A percentile compares a stretch with the other conserved stretches of the same genome.
Conservation (phyloP, 2,329 filamentous ascomycete species). For the Penicillium oxalicum region DNA sequence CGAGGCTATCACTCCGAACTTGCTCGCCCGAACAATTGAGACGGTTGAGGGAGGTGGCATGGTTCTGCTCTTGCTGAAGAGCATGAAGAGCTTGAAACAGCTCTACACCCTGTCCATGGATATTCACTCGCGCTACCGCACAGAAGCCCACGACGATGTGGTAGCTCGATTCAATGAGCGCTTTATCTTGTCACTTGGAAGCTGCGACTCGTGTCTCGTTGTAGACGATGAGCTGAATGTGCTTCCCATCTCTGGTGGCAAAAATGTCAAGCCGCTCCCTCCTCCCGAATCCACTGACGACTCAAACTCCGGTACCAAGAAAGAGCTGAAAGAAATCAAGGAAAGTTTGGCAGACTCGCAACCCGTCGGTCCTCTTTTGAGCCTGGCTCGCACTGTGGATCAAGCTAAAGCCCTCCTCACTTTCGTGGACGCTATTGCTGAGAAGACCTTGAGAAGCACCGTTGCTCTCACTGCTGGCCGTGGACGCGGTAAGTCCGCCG, state of each 20-base stretch:
- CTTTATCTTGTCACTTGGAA: conserved; percentile 91
- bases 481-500: conserved; percentile 95
- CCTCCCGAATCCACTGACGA: conserved; percentile 67
- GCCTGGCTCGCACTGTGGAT: conserved; percentile 82
- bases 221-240: conserved; percentile 98
- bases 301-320: conserved; percentile 62
- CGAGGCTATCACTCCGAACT: conserved; percentile 94
- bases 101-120: conserved; percentile 97
- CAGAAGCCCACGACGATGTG: conserved; percentile 92
- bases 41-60: conserved; percentile 95
- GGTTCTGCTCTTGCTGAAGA: conserved; percentile 84
- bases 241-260: conserved; percentile 90
- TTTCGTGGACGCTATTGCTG: conserved; percentile 91
- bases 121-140: conserved; percentile 90
- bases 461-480: conserved; percentile 88
- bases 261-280: conserved; percentile 76
- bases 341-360: conserved; percentile 79
- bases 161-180: conserved; percentile 95
- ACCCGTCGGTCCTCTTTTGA: conserved; percentile 76
- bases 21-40: conserved; percentile 89
- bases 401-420: conserved; percentile 96
- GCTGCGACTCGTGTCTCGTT: conserved; percentile 88
- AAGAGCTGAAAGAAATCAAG: conserved; percentile 79
- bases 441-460: conserved; percentile 90
- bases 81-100: conserved; percentile 95